Percentiles rank a stretch among this genome's conserved stretches.
phyloP scores from a whole-genome alignment of 2,329 filamentous ascomycete genomes.

The Daldinia sp. region DNA sequence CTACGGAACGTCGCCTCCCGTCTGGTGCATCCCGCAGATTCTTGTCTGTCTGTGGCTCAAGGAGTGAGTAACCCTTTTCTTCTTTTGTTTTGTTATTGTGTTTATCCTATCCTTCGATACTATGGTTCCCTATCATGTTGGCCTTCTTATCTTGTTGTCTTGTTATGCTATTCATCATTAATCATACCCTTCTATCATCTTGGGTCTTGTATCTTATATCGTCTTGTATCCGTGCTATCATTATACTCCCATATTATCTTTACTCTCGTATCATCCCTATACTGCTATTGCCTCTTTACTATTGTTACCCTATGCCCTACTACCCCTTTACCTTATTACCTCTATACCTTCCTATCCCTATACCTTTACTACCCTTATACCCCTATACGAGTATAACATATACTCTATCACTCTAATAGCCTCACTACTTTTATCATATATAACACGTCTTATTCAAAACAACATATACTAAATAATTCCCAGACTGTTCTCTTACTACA shows the following conservation, averaged over 20 bases:
- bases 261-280: background rate
- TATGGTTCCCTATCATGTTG: background rate
- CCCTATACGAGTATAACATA: background rate
- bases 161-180: constrained; percentile 3
- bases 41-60: background rate
- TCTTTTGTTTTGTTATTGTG: background rate
- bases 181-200: background rate
- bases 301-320: background rate
- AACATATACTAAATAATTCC: background rate
- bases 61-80: constrained; percentile 14
- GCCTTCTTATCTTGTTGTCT: background rate
- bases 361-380: background rate
- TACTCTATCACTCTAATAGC: background rate
- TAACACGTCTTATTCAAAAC: background rate
- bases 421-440: background rate
- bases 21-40: background rate
- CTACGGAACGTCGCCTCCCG: constrained; percentile 8
- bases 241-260: background rate
- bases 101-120: background rate
- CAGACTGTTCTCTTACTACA: background rate
- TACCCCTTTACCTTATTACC: background rate
- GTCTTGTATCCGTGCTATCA: background rate
- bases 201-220: background rate
- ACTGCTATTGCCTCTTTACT: background rate
- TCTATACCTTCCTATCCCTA: background rate